Evolutionary conservation across 2,329 filamentous ascomycete species (phyloP).

Genomic region (Xylariales sp.): DNA sequence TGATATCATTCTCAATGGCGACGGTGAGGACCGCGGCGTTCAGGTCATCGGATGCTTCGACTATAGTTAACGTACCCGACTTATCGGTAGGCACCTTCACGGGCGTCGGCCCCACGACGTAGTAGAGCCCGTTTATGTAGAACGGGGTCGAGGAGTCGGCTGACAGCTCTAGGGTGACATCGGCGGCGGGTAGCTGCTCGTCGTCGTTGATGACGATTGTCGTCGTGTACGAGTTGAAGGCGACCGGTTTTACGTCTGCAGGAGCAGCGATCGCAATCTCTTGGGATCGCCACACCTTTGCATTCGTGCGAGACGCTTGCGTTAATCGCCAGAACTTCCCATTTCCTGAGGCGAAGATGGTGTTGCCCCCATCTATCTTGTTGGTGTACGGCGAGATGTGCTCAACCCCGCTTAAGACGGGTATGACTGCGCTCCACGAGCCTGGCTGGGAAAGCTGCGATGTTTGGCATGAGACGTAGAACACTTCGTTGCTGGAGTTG

Average conservation of each 20-base stretch:
- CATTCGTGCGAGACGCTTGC: conserved; percentile 13
- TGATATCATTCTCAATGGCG: conserved; percentile 6
- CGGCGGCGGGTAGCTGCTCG: background rate
- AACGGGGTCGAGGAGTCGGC: conserved; percentile 7
- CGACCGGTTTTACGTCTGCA: background rate
- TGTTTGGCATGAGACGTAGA: conserved; percentile 12
- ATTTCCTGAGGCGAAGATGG: conserved; percentile 14
- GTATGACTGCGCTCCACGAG: conserved; percentile 11
- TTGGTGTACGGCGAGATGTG: conserved; percentile 20
- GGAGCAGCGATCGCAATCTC: conserved; percentile 9
- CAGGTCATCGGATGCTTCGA: conserved; percentile 13
- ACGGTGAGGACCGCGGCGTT: conserved; percentile 4
- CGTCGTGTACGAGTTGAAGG: conserved; percentile 20
- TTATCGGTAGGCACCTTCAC: conserved; percentile 14
- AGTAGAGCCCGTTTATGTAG: conserved; percentile 18
- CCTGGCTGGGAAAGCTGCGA: conserved; percentile 3
- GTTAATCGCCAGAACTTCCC: conserved; percentile 16
- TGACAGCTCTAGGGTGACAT: background rate
- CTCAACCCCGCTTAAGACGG: conserved; percentile 10
- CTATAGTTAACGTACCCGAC: conserved; percentile 13
- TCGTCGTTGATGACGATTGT: conserved; percentile 8
- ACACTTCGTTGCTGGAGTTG: conserved; percentile 20
- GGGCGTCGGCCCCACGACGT: conserved; percentile 2
- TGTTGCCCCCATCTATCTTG: conserved; percentile 20
- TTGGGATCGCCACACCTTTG: conserved; percentile 20